Evolutionary conservation across 179 eudicot species (phyloP).

Genomic region (Beta lomatogona): DNA sequence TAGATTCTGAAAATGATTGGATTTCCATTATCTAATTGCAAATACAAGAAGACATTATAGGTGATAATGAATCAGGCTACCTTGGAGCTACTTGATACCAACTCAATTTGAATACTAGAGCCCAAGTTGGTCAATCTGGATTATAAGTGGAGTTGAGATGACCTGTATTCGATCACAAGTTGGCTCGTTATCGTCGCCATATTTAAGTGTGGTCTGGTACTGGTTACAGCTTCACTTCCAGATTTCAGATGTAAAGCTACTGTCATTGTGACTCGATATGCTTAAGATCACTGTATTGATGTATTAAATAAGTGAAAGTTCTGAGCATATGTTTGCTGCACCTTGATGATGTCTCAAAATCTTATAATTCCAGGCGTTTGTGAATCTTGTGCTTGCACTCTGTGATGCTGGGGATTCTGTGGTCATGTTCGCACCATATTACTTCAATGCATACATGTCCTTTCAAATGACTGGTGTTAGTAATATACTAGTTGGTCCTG

Average conservation of each 20-base stretch:
- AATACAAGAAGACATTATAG: background rate
- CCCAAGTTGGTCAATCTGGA: background rate
- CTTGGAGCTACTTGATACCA: background rate
- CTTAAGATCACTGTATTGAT: background rate
- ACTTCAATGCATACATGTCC: slow-evolving; percentile 99
- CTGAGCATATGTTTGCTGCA: background rate
- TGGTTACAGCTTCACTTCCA: slow-evolving; percentile 6
- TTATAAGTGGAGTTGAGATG: background rate
- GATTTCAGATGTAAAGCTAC: background rate
- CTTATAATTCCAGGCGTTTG: slow-evolving; percentile 72
- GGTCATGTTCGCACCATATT: slow-evolving; percentile 98
- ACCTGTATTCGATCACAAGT: background rate
- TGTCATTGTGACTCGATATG: background rate
- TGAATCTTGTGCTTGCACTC: slow-evolving; percentile 89
- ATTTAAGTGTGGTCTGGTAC: background rate
- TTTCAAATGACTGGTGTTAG: slow-evolving; percentile 99
- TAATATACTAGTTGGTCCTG: slow-evolving; percentile 90
- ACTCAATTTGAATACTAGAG: background rate
- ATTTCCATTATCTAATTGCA: background rate
- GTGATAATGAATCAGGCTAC: background rate
- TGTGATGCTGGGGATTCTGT: slow-evolving; percentile 99
- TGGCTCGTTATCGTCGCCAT: background rate
- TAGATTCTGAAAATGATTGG: background rate
- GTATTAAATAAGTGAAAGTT: background rate
- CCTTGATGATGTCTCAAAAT: slow-evolving; percentile 4